Evolutionary conservation across 306 rosid species (phyloP), one percentile per base, ranked within the genome.

Genomic region (Trichosanthes cucumerina): DNA sequence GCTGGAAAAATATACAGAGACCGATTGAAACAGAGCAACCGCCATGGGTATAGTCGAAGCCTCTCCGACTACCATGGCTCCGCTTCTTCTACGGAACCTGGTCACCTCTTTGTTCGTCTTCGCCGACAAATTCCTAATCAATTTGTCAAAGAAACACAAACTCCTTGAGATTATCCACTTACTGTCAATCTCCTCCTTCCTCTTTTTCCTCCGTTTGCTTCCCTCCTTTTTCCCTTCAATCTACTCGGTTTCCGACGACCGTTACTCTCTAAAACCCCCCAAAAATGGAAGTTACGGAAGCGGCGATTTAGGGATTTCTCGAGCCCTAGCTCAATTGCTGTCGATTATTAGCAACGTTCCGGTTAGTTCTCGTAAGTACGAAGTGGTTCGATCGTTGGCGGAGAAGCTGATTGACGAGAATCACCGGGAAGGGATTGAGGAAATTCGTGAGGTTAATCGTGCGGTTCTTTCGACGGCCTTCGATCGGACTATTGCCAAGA

Each of bases 291-390:
- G 10, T 57, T 21, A 23, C 72, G 13, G 5, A 33, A 65, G 34
- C 21, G 70, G 73, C 19, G 87, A 81, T 18, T 87, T 88, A 0
- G 90, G 87, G 7, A 80, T 93, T 0, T 85, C 87, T 9, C 91
- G 97, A 9, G 93, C 95, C 2, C 95, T 93, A 13, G 80, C 88
- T n/a, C 98, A 93, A 88, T 87, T 91, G 3, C 53, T 93, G 58
- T 60, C 87, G 0, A 73, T 83, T 3, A 77, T 87, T 0, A 88
- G 81, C 60, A 85, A 90, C 43, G 80, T 93, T 36, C 98, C 95
- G 0, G 96, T 91, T 3, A 87, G 87, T 34, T 93, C 98, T 0
- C 78, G 98, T n/a, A 93, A 93, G 73, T 89, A 93, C 76, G 89
- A 91, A 43, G 84, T 85, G 0, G 93, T 93, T 76, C 88, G 92